phyloP scores from a whole-genome alignment of 2,329 filamentous ascomycete genomes.

The Pseudogymnoascus sp. region DNA sequence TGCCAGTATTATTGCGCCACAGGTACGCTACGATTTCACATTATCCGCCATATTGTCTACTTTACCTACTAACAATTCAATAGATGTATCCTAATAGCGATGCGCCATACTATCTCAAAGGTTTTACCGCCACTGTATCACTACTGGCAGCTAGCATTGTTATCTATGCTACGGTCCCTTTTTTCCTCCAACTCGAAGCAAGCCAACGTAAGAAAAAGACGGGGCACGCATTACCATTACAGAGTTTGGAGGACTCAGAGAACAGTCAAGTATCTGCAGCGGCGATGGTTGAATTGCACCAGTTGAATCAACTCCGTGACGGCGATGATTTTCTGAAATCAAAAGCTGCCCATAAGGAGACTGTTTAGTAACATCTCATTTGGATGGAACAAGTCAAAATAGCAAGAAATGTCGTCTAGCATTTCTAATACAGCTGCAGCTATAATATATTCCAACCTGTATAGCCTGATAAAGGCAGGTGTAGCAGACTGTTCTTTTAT shows the following conservation, averaged over 20 bases:
- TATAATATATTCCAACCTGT: not conserved
- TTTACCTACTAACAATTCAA: not conserved
- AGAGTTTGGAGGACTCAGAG: slow-evolving; percentile 5
- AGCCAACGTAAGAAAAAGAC: slow-evolving; percentile 5
- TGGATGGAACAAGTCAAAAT: not conserved
- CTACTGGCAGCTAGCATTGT: slow-evolving; percentile 16
- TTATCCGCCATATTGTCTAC: not conserved
- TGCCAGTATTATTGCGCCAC: slow-evolving; percentile 11
- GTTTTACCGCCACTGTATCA: slow-evolving; percentile 16
- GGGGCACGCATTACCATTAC: slow-evolving; percentile 7
- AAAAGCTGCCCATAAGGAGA: not conserved
- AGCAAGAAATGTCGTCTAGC: not conserved
- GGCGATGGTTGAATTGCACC: not conserved
- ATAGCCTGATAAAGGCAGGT: not conserved
- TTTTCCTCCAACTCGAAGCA: slow-evolving; percentile 8
- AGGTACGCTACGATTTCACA: slow-evolving; percentile 8
- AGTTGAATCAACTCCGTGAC: slow-evolving; percentile 5
- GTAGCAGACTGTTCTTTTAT: too few species aligned
- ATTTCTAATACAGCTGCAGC: not conserved
- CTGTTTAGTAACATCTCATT: not conserved
- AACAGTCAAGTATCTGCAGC: slow-evolving; percentile 11
- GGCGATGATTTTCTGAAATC: not conserved
- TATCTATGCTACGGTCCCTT: not conserved
- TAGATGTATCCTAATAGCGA: slow-evolving; percentile 7
- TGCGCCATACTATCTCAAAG: slow-evolving; percentile 14